Evolutionary conservation across 495 filamentous ascomycete genomes (phyloP), one percentile per base, ranked within the genome.

Genomic region (Massariosphaeria phaeospora): DNA sequence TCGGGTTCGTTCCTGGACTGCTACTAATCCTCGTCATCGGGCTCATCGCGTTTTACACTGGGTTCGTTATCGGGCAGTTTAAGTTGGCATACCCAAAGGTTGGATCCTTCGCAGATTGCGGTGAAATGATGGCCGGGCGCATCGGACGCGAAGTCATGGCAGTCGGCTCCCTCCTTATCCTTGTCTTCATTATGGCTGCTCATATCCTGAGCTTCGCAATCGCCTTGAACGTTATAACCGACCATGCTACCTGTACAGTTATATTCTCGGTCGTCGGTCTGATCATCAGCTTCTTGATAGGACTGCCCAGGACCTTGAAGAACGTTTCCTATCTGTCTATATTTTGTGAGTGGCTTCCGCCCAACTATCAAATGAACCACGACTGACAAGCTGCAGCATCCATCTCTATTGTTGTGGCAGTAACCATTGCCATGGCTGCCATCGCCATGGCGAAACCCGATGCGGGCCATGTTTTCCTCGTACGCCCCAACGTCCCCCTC

Each of bases 31-130:
- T 86, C 33, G 63, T 67, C 18, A 66, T 89, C 21, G 87, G 87
- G 15, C 64, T 84, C 18, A 57, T 87, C 10, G 80, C 86, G 34
- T 83, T 83, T 31, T 94, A 91, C 69, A 88, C 85, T 15, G 84
- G 84, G 59, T 87, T 82, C 54, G 77, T 90, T 27, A 79, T 91
- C 57, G 86, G 84, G 18, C 84, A 89, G 67, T 82, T 93, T 66
- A 91, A 89, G 66, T 58, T 82, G 42, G 76, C 72, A 50, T 82
- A 82, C 62, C 88, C 88, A 0, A 72, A 84, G n/a, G 80, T 91
- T 31, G 72, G 80, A 49, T 81, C 82, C 67, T 82, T 90, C 67
- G 81, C 82, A 18, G 86, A 93, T 62, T 85, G 80, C 2, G 83
- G 83, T 12, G 69, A 80, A 17, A 68, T 93, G 41, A 75, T 89